Conservation (phyloP, 495 filamentous ascomycete genomes). For the Niebla homalea region DNA sequence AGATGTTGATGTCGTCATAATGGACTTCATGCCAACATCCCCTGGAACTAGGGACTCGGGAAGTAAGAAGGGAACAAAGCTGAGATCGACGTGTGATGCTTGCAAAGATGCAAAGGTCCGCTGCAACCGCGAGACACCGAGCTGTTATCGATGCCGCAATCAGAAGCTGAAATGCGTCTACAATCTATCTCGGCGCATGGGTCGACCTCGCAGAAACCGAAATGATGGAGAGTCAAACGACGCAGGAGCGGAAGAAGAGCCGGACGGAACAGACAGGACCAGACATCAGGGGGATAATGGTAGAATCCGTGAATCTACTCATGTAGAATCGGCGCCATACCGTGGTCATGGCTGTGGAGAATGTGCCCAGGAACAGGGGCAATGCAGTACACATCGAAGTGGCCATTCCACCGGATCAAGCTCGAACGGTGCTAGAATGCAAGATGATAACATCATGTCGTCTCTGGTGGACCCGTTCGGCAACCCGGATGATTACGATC, state of each 20-base stretch:
- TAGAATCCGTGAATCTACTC: not conserved
- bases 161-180: conserved; percentile 33
- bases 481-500: not conserved
- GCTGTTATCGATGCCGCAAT: conserved; percentile 31
- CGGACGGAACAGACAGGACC: not conserved
- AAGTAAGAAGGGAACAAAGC: conserved; percentile 25
- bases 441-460: not conserved
- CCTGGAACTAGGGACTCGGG: not conserved
- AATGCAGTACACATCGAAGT: too few relatives aligned
- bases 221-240: conserved; percentile 1
- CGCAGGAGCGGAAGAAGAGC: not conserved
- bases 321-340: too few relatives aligned
- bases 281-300: not conserved
- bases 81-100: conserved; percentile 35
- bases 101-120: conserved; percentile 37
- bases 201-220: conserved; percentile 31
- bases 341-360: not conserved
- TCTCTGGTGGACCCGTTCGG: not conserved
- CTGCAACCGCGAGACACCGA: conserved; percentile 35
- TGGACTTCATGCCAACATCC: not conserved
- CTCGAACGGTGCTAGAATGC: not conserved
- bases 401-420: not conserved
- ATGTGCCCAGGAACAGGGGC: too few relatives aligned
- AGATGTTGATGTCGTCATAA: not conserved
- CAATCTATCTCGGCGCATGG: conserved; percentile 31